These are phyloP conservation scores for Ogataea philodendri DNA, from an alignment of 805 yeast species.

Conservation along the genomic window DNA sequence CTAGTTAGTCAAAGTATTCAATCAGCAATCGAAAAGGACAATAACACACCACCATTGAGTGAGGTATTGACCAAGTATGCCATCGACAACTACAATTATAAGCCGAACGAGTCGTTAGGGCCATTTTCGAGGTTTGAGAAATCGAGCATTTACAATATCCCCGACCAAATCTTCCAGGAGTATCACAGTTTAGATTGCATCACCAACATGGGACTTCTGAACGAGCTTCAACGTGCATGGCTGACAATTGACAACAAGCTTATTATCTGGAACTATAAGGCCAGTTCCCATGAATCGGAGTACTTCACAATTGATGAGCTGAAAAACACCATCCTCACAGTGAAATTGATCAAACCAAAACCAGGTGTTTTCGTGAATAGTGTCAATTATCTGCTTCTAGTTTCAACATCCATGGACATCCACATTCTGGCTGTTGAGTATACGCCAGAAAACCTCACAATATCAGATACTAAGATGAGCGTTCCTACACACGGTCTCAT, in stretches of 20 bases:
- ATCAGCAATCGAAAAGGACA: conserved; percentile 55
- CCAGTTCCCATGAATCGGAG: conserved; percentile 48
- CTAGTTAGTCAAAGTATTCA: conserved; percentile 65
- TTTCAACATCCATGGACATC: conserved; percentile 78
- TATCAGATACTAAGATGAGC: conserved; percentile 79
- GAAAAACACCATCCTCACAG: conserved; percentile 71
- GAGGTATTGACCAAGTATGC: conserved; percentile 58
- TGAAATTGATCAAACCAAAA: conserved; percentile 78
- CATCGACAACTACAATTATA: conserved; percentile 64
- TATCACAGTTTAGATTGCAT: conserved; percentile 62
- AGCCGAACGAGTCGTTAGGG: conserved; percentile 41
- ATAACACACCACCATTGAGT: conserved; percentile 53
- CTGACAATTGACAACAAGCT: conserved; percentile 76
- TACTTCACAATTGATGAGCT: conserved; percentile 81
- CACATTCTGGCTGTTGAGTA: conserved; percentile 73
- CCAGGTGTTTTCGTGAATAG: conserved; percentile 74
- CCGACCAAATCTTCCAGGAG: conserved; percentile 76
- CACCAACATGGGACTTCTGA: conserved; percentile 79
- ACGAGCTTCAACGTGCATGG: conserved; percentile 83
- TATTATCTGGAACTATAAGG: conserved; percentile 74
- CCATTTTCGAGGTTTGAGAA: conserved; percentile 76
- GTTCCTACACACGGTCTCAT: conserved; percentile 78
- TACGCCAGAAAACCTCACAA: conserved; percentile 49
- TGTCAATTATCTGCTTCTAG: conserved; percentile 67
- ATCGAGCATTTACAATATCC: conserved; percentile 64